phyloP scores from a whole-genome alignment of 1,139 yeast species.

The Geotrichum armillariae region DNA sequence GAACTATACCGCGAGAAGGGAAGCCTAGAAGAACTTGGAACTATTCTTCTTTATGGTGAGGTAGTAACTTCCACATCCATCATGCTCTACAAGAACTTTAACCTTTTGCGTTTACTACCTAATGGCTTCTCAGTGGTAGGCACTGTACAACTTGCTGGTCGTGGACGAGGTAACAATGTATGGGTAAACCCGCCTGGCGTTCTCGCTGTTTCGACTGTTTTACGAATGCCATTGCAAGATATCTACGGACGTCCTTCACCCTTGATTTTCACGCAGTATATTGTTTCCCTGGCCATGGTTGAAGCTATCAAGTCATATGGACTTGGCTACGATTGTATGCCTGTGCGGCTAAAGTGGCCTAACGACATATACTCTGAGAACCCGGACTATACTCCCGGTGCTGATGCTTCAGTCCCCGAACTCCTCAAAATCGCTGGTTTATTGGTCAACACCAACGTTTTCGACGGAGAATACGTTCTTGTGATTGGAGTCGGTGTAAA shows the following conservation, averaged over 20 bases:
- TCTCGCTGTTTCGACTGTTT: conserved; percentile 72
- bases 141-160: conserved; percentile 82
- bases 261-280: conserved; percentile 82
- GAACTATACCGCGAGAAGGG: conserved; percentile 35
- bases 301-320: conserved; percentile 72
- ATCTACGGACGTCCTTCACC: conserved; percentile 43
- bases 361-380: conserved; percentile 81
- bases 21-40: conserved; percentile 50
- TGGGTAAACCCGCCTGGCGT: conserved; percentile 97
- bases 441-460: conserved; percentile 72
- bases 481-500: conserved; percentile 88
- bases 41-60: conserved; percentile 72
- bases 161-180: conserved; percentile 92
- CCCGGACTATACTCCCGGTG: conserved; percentile 42
- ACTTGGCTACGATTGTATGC: conserved; percentile 58
- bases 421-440: conserved; percentile 84
- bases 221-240: conserved; percentile 53
- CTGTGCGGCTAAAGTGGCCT: conserved; percentile 92
- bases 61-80: conserved; percentile 87
- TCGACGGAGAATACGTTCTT: conserved; percentile 54
- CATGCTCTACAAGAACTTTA: conserved; percentile 69
- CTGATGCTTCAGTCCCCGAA: conserved; percentile 1
- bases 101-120: conserved; percentile 59
- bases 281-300: conserved; percentile 79
- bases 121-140: conserved; percentile 74